phyloP scores from a whole-genome alignment of 1,139 yeast genomes.

The Protomyces pachydermus region DNA sequence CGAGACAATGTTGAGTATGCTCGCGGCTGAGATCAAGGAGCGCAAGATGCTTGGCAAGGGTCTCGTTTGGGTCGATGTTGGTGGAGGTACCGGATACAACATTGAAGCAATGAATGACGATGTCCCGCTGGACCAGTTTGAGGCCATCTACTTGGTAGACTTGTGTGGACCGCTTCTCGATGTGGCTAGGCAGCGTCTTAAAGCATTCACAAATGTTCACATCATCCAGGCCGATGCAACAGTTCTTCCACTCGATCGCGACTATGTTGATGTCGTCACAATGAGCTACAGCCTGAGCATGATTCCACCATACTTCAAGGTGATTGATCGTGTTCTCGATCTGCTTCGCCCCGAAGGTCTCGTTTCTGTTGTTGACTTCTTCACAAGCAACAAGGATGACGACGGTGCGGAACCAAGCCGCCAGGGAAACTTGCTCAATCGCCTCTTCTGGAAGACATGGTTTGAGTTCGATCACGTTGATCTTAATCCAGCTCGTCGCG shows the following conservation, averaged over 20 bases:
- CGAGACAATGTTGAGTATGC: slow-evolving; percentile 50
- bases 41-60: slow-evolving; percentile 39
- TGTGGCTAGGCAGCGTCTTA: slow-evolving; percentile 60
- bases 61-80: slow-evolving; percentile 65
- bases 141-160: slow-evolving; percentile 67
- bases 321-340: slow-evolving; percentile 62
- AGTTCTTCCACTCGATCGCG: slow-evolving; percentile 49
- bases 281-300: slow-evolving; percentile 75
- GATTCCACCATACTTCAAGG: slow-evolving; percentile 64
- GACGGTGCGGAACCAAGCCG: not conserved
- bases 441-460: slow-evolving; percentile 85
- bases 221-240: slow-evolving; percentile 67
- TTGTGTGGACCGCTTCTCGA: slow-evolving; percentile 71
- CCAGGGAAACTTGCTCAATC: slow-evolving; percentile 20
- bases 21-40: slow-evolving; percentile 27
- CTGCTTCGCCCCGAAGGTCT: slow-evolving; percentile 56
- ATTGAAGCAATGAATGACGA: slow-evolving; percentile 60
- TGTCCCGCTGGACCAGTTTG: slow-evolving; percentile 46
- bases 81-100: slow-evolving; percentile 51
- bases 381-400: slow-evolving; percentile 46
- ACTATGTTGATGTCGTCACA: slow-evolving; percentile 65
- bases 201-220: slow-evolving; percentile 58
- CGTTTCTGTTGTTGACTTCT: slow-evolving; percentile 70
- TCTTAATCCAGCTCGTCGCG: slow-evolving; percentile 74
- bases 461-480: slow-evolving; percentile 79